Percentiles rank a stretch among this genome's conserved stretches.
Conservation (phyloP, 176 grass and related monocot species). For the Cenchrus americanus region DNA sequence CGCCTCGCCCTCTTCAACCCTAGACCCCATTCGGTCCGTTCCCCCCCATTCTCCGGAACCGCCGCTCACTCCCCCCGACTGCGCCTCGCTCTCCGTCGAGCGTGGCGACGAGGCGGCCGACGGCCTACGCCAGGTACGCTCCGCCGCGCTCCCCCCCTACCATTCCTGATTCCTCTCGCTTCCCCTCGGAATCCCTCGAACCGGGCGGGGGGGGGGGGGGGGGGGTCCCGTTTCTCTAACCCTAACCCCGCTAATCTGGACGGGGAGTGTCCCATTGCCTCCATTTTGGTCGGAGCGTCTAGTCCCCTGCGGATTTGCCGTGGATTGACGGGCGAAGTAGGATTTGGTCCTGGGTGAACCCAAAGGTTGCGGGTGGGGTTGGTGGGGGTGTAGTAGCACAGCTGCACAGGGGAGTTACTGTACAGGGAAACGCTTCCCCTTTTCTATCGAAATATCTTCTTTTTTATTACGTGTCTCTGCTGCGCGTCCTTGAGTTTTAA, state of each 20-base stretch:
- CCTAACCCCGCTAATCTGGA: not conserved
- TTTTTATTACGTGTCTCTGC: not conserved
- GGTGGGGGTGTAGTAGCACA: not conserved
- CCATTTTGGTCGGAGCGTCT: not conserved
- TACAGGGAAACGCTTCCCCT: too few species aligned
- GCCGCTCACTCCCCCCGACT: not conserved
- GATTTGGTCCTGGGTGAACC: not conserved
- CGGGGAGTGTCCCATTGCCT: not conserved
- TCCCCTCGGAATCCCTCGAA: not conserved
- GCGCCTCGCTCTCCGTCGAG: not conserved
- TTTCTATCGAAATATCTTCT: not conserved
- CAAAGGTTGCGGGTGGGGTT: not conserved
- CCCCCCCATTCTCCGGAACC: not conserved
- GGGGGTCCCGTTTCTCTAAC: not conserved
- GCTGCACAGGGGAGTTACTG: not conserved
- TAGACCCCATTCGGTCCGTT: not conserved
- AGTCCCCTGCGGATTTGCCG: not conserved
- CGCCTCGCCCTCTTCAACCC: not conserved
- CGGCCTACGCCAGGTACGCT: not conserved
- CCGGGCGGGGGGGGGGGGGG: too few species aligned
- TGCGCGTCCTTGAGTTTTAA: too few species aligned
- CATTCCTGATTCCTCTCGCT: not conserved
- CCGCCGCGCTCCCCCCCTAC: not conserved
- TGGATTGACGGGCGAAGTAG: not conserved
- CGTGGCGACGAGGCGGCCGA: not conserved